phyloP scores from a whole-genome alignment of 1,284 basidiomycete species.

The Melampsora americana region DNA sequence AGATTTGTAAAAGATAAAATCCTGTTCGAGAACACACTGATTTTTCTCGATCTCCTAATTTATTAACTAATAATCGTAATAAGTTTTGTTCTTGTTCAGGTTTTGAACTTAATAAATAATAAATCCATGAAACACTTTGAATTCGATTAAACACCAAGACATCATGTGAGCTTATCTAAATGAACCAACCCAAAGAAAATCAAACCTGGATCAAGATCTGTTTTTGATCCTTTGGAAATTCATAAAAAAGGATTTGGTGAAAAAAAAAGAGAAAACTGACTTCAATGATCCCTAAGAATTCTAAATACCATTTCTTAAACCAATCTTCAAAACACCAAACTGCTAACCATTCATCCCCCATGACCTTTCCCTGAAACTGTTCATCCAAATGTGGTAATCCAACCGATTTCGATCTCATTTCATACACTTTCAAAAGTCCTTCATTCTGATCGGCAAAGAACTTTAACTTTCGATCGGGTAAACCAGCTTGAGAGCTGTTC shows the following conservation, averaged over 20 bases:
- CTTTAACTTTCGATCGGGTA: slow-evolving; percentile 70
- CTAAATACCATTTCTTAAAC: slow-evolving; percentile 95
- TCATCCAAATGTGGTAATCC: slow-evolving; percentile 40
- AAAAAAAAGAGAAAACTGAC: slow-evolving; percentile 56
- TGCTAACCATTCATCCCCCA: slow-evolving; percentile 66
- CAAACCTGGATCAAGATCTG: slow-evolving; percentile 31
- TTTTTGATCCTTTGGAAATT: not conserved
- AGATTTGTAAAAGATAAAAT: slow-evolving; percentile 79
- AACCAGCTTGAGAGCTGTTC: slow-evolving; percentile 57
- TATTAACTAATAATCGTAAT: slow-evolving; percentile 86
- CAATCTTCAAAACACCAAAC: slow-evolving; percentile 94
- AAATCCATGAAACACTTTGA: slow-evolving; percentile 67
- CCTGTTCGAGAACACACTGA: slow-evolving; percentile 84
- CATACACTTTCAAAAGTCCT: slow-evolving; percentile 58
- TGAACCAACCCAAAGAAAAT: slow-evolving; percentile 48
- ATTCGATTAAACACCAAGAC: slow-evolving; percentile 82
- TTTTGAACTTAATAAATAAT: slow-evolving; percentile 77
- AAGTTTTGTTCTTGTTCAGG: slow-evolving; percentile 98
- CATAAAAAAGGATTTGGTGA: too few relatives aligned
- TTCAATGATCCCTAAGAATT: slow-evolving; percentile 84
- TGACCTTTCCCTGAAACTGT: slow-evolving; percentile 39
- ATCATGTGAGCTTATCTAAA: slow-evolving; percentile 75
- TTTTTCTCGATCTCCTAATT: slow-evolving; percentile 90
- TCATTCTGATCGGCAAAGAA: slow-evolving; percentile 83
- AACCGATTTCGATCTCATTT: slow-evolving; percentile 51